Evolutionary conservation across 148 eudicot genomes (phyloP).

Genomic region (Spergularia bocconei): DNA sequence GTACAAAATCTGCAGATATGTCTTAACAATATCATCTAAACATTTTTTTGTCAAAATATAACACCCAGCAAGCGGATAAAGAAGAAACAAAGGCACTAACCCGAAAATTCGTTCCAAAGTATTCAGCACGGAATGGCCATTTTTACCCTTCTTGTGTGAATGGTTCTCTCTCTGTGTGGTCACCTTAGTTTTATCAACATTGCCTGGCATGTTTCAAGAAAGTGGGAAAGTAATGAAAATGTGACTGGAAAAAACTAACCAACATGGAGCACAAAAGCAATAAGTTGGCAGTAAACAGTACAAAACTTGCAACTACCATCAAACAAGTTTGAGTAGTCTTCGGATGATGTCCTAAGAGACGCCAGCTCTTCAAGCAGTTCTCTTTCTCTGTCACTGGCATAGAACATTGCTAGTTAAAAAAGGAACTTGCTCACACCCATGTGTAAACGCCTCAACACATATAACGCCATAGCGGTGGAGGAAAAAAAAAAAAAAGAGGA

Average conservation of each 20-base stretch:
- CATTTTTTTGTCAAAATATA: neutral
- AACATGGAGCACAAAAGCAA: conserved; percentile 8
- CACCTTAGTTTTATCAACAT: conserved; percentile 23
- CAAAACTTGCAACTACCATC: conserved; percentile 32
- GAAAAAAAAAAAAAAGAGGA: neutral
- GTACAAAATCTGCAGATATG: neutral
- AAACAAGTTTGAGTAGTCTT: conserved; percentile 27
- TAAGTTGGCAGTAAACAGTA: no score
- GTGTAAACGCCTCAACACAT: neutral
- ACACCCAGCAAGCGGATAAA: neutral
- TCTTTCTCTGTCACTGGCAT: conserved; percentile 59
- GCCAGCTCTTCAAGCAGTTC: conserved; percentile 64
- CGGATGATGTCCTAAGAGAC: conserved; percentile 38
- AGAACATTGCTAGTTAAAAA: conserved; percentile 12
- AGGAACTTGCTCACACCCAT: neutral
- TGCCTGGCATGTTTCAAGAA: conserved; percentile 21
- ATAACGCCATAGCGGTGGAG: neutral
- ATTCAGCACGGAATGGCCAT: conserved; percentile 39
- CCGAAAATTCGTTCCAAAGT: conserved; percentile 43
- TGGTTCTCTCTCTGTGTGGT: conserved; percentile 19
- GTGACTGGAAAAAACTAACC: conserved; percentile 10
- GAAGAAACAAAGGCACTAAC: conserved; percentile 30
- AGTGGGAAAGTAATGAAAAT: neutral
- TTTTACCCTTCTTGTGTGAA: conserved; percentile 28
- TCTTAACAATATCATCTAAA: neutral